A percentile compares a stretch with the other conserved stretches of the same genome.
Evolutionary conservation across 2,329 filamentous ascomycete species (phyloP).

Genomic region (Aspergillus sp.): DNA sequence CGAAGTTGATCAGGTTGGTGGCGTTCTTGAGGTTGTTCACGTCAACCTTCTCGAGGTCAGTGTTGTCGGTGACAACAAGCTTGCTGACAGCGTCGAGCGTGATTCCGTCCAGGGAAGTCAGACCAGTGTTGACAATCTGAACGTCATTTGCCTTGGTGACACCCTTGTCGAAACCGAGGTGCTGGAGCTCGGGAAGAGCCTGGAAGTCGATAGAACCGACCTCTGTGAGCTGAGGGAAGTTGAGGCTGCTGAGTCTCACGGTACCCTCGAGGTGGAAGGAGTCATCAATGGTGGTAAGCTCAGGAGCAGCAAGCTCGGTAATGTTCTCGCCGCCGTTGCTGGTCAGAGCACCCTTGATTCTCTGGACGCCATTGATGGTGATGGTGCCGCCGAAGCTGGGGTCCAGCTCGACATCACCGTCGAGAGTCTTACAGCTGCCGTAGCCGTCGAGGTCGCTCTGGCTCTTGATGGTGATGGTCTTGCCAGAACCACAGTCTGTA

Average conservation of each 20-base stretch:
- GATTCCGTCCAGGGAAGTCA: conserved; percentile 76
- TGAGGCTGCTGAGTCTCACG: conserved; percentile 67
- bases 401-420: conserved; percentile 67
- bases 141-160: conserved; percentile 69
- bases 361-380: conserved; percentile 59
- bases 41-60: conserved; percentile 70
- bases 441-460: conserved; percentile 64
- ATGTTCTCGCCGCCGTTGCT: conserved; percentile 60
- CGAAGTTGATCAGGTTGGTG: conserved; percentile 68
- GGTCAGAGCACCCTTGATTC: conserved; percentile 59
- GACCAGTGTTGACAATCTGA: conserved; percentile 80
- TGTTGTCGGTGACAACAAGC: conserved; percentile 90
- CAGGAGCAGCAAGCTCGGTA: conserved; percentile 60
- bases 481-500: conserved; percentile 23
- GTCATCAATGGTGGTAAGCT: conserved; percentile 66
- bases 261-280: conserved; percentile 69
- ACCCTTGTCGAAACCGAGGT: conserved; percentile 60
- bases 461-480: conserved; percentile 55
- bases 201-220: conserved; percentile 70
- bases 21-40: conserved; percentile 75
- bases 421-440: conserved; percentile 64
- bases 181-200: conserved; percentile 66
- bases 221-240: conserved; percentile 63
- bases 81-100: conserved; percentile 70
- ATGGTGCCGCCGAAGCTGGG: conserved; percentile 58